Evolutionary conservation across 345 rosid species (phyloP).

Genomic region (Garcia nutans): DNA sequence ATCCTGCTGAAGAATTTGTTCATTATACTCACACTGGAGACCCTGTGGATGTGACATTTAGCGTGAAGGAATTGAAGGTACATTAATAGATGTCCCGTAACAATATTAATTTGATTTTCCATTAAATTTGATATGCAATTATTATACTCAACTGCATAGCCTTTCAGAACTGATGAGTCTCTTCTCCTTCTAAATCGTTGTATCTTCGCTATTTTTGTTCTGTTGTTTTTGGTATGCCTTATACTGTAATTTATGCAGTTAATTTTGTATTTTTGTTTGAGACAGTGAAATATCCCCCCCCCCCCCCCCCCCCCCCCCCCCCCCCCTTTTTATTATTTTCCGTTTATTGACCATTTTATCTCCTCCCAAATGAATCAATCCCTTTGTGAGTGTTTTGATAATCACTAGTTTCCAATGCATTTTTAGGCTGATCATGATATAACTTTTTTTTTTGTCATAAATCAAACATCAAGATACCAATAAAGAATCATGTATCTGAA

Average conservation of each 20-base stretch:
- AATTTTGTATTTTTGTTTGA: not conserved
- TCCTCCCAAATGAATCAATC: not conserved
- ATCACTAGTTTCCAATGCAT: not conserved
- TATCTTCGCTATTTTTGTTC: not conserved
- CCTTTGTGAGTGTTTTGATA: constrained; percentile 12
- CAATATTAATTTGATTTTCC: constrained; percentile 4
- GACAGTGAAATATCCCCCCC: no score
- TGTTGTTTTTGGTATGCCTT: not conserved
- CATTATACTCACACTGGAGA: constrained; percentile 75
- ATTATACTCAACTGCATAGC: not conserved
- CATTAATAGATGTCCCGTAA: constrained; percentile 17
- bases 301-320: no score
- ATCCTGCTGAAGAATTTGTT: constrained; percentile 89
- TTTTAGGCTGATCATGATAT: not conserved
- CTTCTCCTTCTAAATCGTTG: not conserved
- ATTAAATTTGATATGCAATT: not conserved
- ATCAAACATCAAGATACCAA: not conserved
- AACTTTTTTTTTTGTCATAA: not conserved
- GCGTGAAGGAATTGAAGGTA: constrained; percentile 84
- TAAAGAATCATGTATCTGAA: not conserved
- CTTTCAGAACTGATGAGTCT: not conserved
- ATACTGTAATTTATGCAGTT: not conserved
- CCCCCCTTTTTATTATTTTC: not conserved
- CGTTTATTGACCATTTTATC: constrained; percentile 9
- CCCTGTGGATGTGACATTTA: constrained; percentile 90